These are phyloP conservation scores for Annulohypoxylon nitens DNA, from an alignment of 495 filamentous ascomycete genomes.

Conservation along the genomic window DNA sequence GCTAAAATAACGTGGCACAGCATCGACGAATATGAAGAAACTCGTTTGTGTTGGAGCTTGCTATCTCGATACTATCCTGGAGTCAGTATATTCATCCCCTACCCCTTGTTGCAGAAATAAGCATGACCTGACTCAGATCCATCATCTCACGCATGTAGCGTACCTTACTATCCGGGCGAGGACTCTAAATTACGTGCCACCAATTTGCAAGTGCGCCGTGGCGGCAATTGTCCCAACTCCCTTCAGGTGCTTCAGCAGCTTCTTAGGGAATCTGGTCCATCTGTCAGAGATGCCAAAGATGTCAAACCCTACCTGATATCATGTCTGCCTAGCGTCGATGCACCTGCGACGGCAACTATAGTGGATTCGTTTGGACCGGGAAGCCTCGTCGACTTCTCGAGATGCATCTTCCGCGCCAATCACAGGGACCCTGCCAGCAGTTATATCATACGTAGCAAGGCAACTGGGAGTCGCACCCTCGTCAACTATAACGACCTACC, in stretches of 20 bases:
- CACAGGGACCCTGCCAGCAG: conserved; percentile 72
- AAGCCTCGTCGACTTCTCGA: conserved; percentile 61
- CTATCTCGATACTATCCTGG: conserved; percentile 76
- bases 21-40: conserved; percentile 52
- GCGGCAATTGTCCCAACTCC: conserved; percentile 79
- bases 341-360: conserved; percentile 55
- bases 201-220: conserved; percentile 68
- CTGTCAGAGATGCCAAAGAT: conserved; percentile 29
- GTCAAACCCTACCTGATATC: conserved; percentile 58
- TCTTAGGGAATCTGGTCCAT: conserved; percentile 39
- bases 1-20: conserved; percentile 40
- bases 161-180: conserved; percentile 74
- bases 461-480: conserved; percentile 73
- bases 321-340: conserved; percentile 51
- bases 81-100: conserved; percentile 57
- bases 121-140: conserved; percentile 41
- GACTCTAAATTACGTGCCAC: conserved; percentile 79
- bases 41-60: conserved; percentile 74
- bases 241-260: conserved; percentile 77
- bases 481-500: conserved; percentile 76
- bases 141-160: conserved; percentile 58
- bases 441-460: conserved; percentile 75
- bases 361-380: conserved; percentile 58
- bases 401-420: conserved; percentile 70
- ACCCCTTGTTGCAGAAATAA: conserved; percentile 36